phyloP scores from a whole-genome alignment of 176 grass and related monocot species.

The Otatea glauca region DNA sequence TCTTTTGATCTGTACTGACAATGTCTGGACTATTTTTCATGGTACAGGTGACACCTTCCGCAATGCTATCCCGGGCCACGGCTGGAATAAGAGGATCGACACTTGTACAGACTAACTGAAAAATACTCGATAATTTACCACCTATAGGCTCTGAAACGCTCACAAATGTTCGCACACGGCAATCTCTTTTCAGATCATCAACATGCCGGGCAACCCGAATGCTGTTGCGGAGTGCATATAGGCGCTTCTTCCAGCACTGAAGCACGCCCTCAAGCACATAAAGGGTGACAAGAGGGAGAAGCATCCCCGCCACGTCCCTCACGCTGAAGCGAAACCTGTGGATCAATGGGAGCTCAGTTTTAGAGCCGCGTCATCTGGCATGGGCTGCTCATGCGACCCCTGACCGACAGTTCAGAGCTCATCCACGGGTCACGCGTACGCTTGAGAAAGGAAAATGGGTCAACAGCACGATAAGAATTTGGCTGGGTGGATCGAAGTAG shows the following conservation, averaged over 20 bases:
- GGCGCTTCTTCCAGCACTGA: constrained; percentile 70
- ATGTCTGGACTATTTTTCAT: neutral
- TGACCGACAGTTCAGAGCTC: neutral
- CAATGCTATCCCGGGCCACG: constrained; percentile 81
- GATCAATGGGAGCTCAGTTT: constrained; percentile 88
- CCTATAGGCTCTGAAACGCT: neutral
- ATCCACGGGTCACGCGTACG: neutral
- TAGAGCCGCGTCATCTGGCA: constrained; percentile 41
- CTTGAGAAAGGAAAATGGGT: no score
- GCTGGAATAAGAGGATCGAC: constrained; percentile 93
- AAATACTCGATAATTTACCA: neutral
- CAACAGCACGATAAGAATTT: neutral
- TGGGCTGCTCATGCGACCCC: constrained; percentile 57
- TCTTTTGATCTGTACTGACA: neutral
- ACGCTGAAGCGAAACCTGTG: constrained; percentile 47
- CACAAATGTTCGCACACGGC: neutral
- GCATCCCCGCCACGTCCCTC: constrained; percentile 72
- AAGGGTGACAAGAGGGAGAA: constrained; percentile 95
- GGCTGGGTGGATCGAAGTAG: neutral
- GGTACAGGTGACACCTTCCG: constrained; percentile 82
- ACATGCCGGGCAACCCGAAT: constrained; percentile 97
- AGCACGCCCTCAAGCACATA: constrained; percentile 83
- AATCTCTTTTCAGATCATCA: constrained; percentile 71
- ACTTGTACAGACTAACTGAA: constrained; percentile 49
- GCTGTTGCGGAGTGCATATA: constrained; percentile 85